Conservation (phyloP, 1,139 yeast species). For the Suhomyces choctaworum region DNA sequence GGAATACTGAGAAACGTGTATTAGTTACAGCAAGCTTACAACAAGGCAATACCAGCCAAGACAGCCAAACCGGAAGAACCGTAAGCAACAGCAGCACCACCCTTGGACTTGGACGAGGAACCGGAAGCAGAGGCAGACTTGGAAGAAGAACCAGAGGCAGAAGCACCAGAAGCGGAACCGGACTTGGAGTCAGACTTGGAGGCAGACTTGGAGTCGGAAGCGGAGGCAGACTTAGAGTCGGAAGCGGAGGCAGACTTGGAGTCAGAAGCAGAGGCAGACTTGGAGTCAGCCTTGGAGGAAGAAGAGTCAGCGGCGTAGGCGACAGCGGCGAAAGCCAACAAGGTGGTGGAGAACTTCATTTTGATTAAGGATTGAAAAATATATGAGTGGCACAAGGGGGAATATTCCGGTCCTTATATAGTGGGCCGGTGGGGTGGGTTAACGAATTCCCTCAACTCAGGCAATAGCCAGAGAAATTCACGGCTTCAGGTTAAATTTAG, state of each 20-base stretch:
- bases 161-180: slow-evolving; percentile 10
- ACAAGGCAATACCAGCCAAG: slow-evolving; percentile 30
- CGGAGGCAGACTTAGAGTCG: slow-evolving; percentile 12
- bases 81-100: slow-evolving; percentile 20
- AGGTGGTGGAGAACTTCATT: slow-evolving; percentile 18
- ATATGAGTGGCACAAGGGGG: neutral
- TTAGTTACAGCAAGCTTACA: slow-evolving; percentile 18
- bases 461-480: too few species aligned
- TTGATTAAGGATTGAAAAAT: too few species aligned
- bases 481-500: slow-evolving; percentile 9
- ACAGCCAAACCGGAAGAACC: slow-evolving; percentile 31
- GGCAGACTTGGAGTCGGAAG: slow-evolving; percentile 14
- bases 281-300: slow-evolving; percentile 4
- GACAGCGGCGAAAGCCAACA: slow-evolving; percentile 14
- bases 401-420: slow-evolving; percentile 4
- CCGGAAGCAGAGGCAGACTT: slow-evolving; percentile 13
- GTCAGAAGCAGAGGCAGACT: slow-evolving; percentile 4
- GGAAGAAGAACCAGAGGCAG: slow-evolving; percentile 12
- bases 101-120: slow-evolving; percentile 17
- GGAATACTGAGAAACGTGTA: neutral
- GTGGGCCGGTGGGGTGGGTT: too few species aligned
- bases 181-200: slow-evolving; percentile 15
- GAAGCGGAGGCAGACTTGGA: slow-evolving; percentile 12
- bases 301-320: slow-evolving; percentile 9
- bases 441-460: too few species aligned